A percentile compares a stretch with the other conserved stretches of the same genome.
phyloP scores from a whole-genome alignment of 2,329 filamentous ascomycete species.

The Graphilbum fragrans region DNA sequence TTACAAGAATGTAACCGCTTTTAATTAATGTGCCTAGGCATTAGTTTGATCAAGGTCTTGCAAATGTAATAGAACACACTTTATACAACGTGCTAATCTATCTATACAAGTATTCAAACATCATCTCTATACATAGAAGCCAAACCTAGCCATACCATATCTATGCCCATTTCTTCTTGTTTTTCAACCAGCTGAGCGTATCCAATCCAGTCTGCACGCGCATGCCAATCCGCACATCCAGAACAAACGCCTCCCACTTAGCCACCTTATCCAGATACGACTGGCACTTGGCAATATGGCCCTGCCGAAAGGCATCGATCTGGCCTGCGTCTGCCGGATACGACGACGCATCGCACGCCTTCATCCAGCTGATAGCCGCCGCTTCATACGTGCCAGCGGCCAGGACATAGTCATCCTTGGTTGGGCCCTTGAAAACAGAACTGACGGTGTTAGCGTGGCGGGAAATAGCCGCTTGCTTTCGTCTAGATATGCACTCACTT shows the following conservation, averaged over 20 bases:
- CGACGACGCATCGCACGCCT: slow-evolving; percentile 32
- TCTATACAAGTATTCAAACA: too few species aligned
- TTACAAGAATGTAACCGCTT: background rate
- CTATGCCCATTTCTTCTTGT: slow-evolving; percentile 24
- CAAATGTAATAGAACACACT: too few species aligned
- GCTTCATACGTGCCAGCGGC: slow-evolving; percentile 80
- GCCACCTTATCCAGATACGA: slow-evolving; percentile 54
- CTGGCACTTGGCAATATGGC: slow-evolving; percentile 49
- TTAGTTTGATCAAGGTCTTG: too few species aligned
- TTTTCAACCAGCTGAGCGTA: slow-evolving; percentile 45
- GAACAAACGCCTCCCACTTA: slow-evolving; percentile 57
- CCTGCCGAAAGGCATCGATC: slow-evolving; percentile 24
- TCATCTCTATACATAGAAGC: too few species aligned
- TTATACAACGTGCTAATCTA: too few species aligned
- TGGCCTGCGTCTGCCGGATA: slow-evolving; percentile 14
- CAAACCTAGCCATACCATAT: background rate
- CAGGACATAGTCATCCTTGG: slow-evolving; percentile 57
- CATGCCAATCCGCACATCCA: slow-evolving; percentile 66
- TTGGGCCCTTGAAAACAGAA: slow-evolving; percentile 41
- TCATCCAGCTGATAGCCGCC: slow-evolving; percentile 68
- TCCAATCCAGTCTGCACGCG: slow-evolving; percentile 58
- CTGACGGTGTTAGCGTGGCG: slow-evolving; percentile 20
- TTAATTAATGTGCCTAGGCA: too few species aligned
- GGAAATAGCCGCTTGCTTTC: background rate
- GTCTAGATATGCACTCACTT: slow-evolving; percentile 23